phyloP scores from a whole-genome alignment of 345 rosid genomes.

The Alliaria petiolata region DNA sequence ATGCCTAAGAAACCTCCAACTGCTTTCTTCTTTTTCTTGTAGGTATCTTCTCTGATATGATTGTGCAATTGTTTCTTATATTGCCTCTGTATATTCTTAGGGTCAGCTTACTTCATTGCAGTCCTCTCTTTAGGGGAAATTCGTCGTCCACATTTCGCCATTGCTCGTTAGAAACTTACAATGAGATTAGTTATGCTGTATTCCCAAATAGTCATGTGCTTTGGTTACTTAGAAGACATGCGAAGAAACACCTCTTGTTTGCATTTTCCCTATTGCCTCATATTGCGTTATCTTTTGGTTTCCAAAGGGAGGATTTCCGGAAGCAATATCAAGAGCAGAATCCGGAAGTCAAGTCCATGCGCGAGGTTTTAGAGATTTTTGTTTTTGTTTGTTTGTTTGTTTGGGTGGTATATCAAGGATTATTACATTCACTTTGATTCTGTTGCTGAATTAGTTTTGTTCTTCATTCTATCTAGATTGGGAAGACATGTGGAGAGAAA shows the following conservation, averaged over 20 bases:
- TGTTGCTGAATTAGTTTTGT: conserved; percentile 6
- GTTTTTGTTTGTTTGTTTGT: too few species aligned
- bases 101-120: neutral
- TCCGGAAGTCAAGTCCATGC: conserved; percentile 87
- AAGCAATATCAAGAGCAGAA: conserved; percentile 82
- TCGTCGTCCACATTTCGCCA: neutral
- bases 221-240: neutral
- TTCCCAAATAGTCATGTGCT: neutral
- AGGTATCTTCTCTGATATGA: conserved; percentile 14
- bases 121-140: neutral
- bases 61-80: neutral
- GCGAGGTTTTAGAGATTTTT: conserved; percentile 47
- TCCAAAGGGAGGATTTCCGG: conserved; percentile 80
- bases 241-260: neutral
- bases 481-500: conserved; percentile 95
- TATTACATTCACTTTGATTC: neutral
- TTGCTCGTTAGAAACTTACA: neutral
- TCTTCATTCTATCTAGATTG: conserved; percentile 49
- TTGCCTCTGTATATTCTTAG: neutral
- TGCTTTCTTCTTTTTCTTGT: conserved; percentile 89
- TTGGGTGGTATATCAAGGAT: neutral
- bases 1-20: conserved; percentile 94
- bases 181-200: neutral
- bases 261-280: neutral
- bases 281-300: conserved; percentile 1